A percentile compares a stretch with the other conserved stretches of the same genome.
These are phyloP conservation scores for Syzygium jambos DNA, from an alignment of 345 rosid species.

Conservation along the genomic window DNA sequence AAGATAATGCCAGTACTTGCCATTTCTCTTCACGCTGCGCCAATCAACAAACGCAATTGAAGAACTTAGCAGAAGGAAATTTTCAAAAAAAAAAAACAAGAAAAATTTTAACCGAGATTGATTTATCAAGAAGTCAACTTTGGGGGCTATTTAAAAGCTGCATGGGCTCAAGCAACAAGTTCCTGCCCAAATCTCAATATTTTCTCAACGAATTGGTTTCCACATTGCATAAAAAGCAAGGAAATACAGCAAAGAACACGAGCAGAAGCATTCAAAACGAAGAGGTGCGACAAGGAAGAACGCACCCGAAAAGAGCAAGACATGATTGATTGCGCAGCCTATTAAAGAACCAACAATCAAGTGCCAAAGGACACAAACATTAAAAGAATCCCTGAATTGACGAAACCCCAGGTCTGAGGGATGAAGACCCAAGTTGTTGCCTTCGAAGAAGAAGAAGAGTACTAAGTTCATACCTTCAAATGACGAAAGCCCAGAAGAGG, in stretches of 20 bases:
- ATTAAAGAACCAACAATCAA: not conserved
- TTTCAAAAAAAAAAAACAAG: not conserved
- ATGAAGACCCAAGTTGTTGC: not conserved
- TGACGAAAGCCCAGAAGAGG: not conserved
- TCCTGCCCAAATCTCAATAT: not conserved
- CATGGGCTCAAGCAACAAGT: not conserved
- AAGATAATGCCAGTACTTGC: not conserved
- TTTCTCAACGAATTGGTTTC: not conserved
- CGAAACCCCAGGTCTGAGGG: not conserved
- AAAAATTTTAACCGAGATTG: not conserved
- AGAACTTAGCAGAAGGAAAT: not conserved
- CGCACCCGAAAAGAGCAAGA: not conserved
- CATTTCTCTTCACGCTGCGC: not conserved
- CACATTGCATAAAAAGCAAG: not conserved
- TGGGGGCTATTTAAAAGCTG: not conserved
- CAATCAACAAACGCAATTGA: not conserved
- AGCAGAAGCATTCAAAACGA: not conserved
- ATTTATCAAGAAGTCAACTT: not conserved
- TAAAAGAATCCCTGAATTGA: not conserved
- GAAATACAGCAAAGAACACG: not conserved
- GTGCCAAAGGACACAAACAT: not conserved
- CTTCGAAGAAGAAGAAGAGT: not conserved
- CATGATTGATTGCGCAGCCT: not conserved
- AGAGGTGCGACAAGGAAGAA: not conserved
- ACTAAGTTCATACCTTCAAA: not conserved